Evolutionary conservation across 2,329 filamentous ascomycete species (phyloP).

Genomic region (Venturiaceae sp.): DNA sequence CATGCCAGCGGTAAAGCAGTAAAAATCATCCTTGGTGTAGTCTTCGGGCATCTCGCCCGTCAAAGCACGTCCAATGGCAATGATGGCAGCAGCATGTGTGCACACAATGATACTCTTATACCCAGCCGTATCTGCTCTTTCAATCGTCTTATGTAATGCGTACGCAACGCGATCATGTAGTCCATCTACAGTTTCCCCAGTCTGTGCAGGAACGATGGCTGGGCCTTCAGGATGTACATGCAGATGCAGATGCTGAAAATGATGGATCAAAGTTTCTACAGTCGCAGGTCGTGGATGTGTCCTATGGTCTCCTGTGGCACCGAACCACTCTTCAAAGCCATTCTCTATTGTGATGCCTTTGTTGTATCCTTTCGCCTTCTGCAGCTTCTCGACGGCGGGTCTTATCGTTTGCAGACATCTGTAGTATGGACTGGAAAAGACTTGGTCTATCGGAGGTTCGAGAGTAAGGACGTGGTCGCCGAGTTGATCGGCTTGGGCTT

Average conservation of each 20-base stretch:
- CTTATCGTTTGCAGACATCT: constrained; percentile 29
- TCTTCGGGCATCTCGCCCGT: constrained; percentile 69
- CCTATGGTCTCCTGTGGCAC: constrained; percentile 47
- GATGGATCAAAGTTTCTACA: constrained; percentile 44
- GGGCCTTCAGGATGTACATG: constrained; percentile 32
- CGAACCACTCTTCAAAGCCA: constrained; percentile 69
- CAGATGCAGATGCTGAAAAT: constrained; percentile 50
- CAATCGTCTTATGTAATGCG: constrained; percentile 60
- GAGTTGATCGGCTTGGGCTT: constrained; percentile 72
- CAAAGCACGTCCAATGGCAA: constrained; percentile 72
- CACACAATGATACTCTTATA: constrained; percentile 66
- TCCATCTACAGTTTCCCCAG: constrained; percentile 67
- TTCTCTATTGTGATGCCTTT: constrained; percentile 37
- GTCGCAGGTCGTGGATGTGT: constrained; percentile 71
- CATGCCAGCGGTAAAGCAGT: constrained; percentile 73
- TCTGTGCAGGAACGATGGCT: constrained; percentile 33
- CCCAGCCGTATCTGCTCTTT: constrained; percentile 55
- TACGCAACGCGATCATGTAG: constrained; percentile 73
- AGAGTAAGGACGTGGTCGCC: constrained; percentile 52
- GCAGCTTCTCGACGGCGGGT: constrained; percentile 18
- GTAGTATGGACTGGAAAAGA: constrained; percentile 52
- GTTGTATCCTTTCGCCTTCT: constrained; percentile 20
- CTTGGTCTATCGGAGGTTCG: constrained; percentile 57
- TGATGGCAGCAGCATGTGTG: constrained; percentile 82
- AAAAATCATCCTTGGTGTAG: constrained; percentile 67